Percentiles rank a stretch among this genome's conserved stretches.
Conservation (phyloP, 2,329 filamentous ascomycete genomes). For the Lizonia empirigonia region DNA sequence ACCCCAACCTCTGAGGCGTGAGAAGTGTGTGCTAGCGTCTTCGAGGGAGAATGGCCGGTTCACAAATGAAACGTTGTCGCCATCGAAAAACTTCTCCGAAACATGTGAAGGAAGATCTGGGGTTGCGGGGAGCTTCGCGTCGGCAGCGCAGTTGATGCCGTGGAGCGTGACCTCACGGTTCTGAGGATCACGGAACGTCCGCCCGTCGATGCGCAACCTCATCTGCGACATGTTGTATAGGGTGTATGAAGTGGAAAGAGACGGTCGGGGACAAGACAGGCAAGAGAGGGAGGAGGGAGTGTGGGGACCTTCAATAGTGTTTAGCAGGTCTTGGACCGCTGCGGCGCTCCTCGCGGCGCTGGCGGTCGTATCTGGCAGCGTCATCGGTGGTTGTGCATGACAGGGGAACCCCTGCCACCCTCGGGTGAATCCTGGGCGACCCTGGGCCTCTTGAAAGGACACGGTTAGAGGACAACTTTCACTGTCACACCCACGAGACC, state of each 20-base stretch:
- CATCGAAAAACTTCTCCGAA: slow-evolving; percentile 82
- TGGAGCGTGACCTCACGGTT: slow-evolving; percentile 86
- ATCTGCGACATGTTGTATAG: slow-evolving; percentile 68
- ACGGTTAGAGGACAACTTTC: slow-evolving; percentile 38
- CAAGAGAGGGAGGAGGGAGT: slow-evolving; percentile 4
- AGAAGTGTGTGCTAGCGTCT: slow-evolving; percentile 85
- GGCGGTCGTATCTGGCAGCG: slow-evolving; percentile 7
- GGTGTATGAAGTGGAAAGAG: not conserved
- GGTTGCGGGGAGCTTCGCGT: slow-evolving; percentile 84
- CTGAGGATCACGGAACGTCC: slow-evolving; percentile 78
- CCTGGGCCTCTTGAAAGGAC: slow-evolving; percentile 22
- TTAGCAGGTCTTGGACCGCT: slow-evolving; percentile 3
- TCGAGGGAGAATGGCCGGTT: slow-evolving; percentile 80
- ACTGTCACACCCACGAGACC: slow-evolving; percentile 5
- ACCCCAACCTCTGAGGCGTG: slow-evolving; percentile 82
- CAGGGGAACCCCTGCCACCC: slow-evolving; percentile 10
- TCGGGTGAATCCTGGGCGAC: not conserved
- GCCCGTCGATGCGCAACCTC: slow-evolving; percentile 82
- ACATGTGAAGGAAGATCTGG: slow-evolving; percentile 84
- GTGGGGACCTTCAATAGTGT: slow-evolving; percentile 1
- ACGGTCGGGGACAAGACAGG: not conserved
- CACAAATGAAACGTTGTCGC: slow-evolving; percentile 88
- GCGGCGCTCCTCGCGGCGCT: slow-evolving; percentile 1
- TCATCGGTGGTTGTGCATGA: slow-evolving; percentile 5
- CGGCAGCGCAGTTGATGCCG: slow-evolving; percentile 91